Percentiles rank a stretch among this genome's conserved stretches.
These are phyloP conservation scores for Sarocladium kiliense DNA, from an alignment of 2,329 filamentous ascomycete species.

Conservation along the genomic window DNA sequence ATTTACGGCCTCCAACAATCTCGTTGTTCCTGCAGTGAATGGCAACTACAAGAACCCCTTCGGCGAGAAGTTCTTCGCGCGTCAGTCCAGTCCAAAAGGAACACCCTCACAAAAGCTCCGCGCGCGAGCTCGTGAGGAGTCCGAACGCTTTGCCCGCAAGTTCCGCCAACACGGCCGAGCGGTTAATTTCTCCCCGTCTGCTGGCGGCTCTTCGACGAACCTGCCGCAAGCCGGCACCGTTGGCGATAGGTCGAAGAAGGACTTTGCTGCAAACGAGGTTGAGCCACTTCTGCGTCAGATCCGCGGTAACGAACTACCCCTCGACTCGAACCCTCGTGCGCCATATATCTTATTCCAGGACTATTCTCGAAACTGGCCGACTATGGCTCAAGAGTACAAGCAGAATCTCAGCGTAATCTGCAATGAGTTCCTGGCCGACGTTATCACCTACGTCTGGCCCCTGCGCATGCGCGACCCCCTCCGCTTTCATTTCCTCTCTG, in stretches of 20 bases:
- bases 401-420: conserved; percentile 49
- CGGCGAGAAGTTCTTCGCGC: conserved; percentile 45
- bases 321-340: conserved; percentile 47
- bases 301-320: conserved; percentile 46
- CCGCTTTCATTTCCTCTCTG: conserved; percentile 42
- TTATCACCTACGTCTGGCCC: conserved; percentile 46
- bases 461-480: conserved; percentile 46
- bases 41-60: conserved; percentile 52
- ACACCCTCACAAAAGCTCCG: conserved; percentile 47
- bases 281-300: conserved; percentile 45
- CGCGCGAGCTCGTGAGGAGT: conserved; percentile 46
- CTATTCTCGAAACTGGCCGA: conserved; percentile 47
- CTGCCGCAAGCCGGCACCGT: conserved; percentile 25
- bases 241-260: conserved; percentile 36
- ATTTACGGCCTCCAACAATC: conserved; percentile 46
- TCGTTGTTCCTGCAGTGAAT: conserved; percentile 48
- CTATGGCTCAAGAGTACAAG: conserved; percentile 48
- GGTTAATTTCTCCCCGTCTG: conserved; percentile 33
- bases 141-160: conserved; percentile 42
- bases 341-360: conserved; percentile 51
- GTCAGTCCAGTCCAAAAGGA: conserved; percentile 42
- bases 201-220: conserved; percentile 13
- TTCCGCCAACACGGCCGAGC: conserved; percentile 46
- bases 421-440: conserved; percentile 47
- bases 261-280: conserved; percentile 43